phyloP scores from a whole-genome alignment of 805 yeast species.

The Lipomyces starkeyi region DNA sequence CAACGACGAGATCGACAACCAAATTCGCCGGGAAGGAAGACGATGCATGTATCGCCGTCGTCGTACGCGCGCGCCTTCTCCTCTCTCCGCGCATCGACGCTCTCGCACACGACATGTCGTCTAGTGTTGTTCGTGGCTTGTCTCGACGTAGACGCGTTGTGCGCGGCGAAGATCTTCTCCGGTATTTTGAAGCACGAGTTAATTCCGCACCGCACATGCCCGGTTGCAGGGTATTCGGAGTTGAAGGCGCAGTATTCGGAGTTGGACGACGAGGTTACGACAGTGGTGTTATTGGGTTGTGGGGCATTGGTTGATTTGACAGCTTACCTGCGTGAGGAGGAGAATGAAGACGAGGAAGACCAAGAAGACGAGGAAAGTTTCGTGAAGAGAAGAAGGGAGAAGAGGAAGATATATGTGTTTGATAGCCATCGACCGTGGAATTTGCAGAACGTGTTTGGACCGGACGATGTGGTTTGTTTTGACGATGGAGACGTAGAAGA shows the following conservation, averaged over 20 bases:
- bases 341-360: slow-evolving; percentile 34
- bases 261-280: slow-evolving; percentile 75
- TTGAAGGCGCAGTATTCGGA: slow-evolving; percentile 62
- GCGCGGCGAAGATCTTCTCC: slow-evolving; percentile 81
- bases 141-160: slow-evolving; percentile 86
- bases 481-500: slow-evolving; percentile 83
- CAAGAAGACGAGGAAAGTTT: slow-evolving; percentile 21
- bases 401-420: slow-evolving; percentile 73
- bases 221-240: slow-evolving; percentile 90
- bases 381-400: slow-evolving; percentile 45
- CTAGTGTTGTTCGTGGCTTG: slow-evolving; percentile 88
- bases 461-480: slow-evolving; percentile 72
- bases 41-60: slow-evolving; percentile 77
- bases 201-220: slow-evolving; percentile 85
- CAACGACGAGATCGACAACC: neutral
- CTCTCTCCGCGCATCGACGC: slow-evolving; percentile 69
- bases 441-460: slow-evolving; percentile 87
- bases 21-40: neutral
- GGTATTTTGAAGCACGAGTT: slow-evolving; percentile 75
- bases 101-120: slow-evolving; percentile 92
- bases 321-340: slow-evolving; percentile 51
- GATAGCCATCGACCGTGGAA: slow-evolving; percentile 98
- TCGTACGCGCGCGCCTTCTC: slow-evolving; percentile 71
- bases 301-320: slow-evolving; percentile 91
- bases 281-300: slow-evolving; percentile 84